Evolutionary conservation across 768 basidiomycete genomes (phyloP).

Genomic region (Leccinum olivaceopallidum): DNA sequence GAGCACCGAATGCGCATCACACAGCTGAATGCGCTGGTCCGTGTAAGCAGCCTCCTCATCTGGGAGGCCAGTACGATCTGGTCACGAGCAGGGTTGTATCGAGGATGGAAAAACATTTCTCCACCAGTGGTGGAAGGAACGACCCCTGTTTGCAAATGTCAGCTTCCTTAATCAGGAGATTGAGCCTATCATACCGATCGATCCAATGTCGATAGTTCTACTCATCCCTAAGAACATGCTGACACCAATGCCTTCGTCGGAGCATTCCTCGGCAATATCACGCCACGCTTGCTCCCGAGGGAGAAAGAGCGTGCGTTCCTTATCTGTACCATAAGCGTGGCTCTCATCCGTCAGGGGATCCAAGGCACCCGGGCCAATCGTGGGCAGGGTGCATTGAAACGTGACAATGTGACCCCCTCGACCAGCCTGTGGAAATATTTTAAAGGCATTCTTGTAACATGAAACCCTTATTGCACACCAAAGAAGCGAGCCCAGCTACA

Average conservation of each 20-base stretch:
- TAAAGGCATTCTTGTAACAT: constrained; percentile 12
- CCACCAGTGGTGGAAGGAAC: constrained; percentile 82
- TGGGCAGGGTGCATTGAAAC: constrained; percentile 72
- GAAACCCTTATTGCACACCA: constrained; percentile 48
- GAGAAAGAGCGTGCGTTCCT: constrained; percentile 77
- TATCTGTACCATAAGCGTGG: constrained; percentile 76
- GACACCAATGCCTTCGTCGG: constrained; percentile 86
- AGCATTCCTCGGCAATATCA: constrained; percentile 84
- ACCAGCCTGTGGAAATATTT: constrained; percentile 45
- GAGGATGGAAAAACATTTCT: constrained; percentile 88
- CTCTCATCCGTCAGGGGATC: constrained; percentile 57
- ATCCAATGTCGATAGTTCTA: constrained; percentile 83
- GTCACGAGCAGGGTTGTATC: constrained; percentile 77
- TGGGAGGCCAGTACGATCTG: constrained; percentile 69
- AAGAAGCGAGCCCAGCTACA: constrained; percentile 64
- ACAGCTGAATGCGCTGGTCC: constrained; percentile 80
- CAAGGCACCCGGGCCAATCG: constrained; percentile 71
- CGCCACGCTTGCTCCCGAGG: constrained; percentile 82
- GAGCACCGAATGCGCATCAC: constrained; percentile 83
- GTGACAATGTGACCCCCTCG: constrained; percentile 76
- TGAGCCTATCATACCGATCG: constrained; percentile 57
- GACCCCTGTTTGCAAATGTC: constrained; percentile 42
- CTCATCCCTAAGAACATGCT: constrained; percentile 84
- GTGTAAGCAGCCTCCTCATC: constrained; percentile 61
- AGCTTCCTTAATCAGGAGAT: constrained; percentile 7